A percentile compares a stretch with the other conserved stretches of the same genome.
These are phyloP conservation scores for Pichia kluyveri DNA, from an alignment of 805 yeast species.

Conservation along the genomic window DNA sequence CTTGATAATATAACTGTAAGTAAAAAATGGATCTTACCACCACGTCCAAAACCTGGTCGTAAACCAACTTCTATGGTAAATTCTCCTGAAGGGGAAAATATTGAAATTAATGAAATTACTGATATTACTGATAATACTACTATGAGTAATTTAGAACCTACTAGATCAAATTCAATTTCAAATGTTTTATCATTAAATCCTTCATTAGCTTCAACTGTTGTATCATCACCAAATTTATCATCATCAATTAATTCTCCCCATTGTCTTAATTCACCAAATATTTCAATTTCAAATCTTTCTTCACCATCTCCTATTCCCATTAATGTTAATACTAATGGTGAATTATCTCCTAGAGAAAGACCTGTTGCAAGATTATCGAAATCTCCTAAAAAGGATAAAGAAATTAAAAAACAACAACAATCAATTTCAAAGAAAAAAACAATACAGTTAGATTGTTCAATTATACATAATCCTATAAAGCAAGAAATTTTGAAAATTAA, in stretches of 20 bases:
- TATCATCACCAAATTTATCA: slow-evolving; percentile 1
- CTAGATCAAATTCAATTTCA: slow-evolving; percentile 37
- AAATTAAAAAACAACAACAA: background rate
- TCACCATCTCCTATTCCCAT: slow-evolving; percentile 5
- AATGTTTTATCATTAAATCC: slow-evolving; percentile 17
- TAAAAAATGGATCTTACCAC: slow-evolving; percentile 44
- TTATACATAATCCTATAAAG: slow-evolving; percentile 27
- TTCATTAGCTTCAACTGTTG: background rate
- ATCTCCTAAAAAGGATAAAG: background rate
- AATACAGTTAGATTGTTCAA: slow-evolving; percentile 15
- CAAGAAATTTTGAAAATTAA: slow-evolving; percentile 33
- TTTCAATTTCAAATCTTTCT: background rate
- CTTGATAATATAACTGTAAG: slow-evolving; percentile 2
- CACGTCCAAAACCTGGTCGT: slow-evolving; percentile 32
- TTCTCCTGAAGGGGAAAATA: no score
- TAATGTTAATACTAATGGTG: no score
- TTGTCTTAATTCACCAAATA: background rate
- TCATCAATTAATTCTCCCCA: background rate
- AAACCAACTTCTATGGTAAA: background rate
- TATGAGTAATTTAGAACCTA: background rate
- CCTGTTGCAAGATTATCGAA: background rate
- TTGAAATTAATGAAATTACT: no score
- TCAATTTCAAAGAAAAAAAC: slow-evolving; percentile 1
- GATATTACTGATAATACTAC: slow-evolving; percentile 35
- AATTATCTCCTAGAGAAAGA: slow-evolving; percentile 4